phyloP scores from a whole-genome alignment of 352 stramenopile genomes.

The Paralagenidium karlingii region DNA sequence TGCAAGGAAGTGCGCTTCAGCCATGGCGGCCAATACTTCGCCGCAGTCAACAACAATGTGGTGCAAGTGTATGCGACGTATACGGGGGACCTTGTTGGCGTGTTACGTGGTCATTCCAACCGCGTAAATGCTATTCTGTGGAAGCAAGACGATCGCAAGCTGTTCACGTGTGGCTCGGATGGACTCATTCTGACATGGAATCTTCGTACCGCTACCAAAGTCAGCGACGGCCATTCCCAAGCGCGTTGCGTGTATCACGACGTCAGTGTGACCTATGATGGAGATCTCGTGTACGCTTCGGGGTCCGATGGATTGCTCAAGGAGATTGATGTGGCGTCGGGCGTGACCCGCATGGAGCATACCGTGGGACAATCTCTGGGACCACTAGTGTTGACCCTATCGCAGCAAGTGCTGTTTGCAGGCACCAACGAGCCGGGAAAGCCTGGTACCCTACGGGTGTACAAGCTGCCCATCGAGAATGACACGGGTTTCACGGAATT shows the following conservation, averaged over 20 bases:
- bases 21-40: conserved; percentile 85
- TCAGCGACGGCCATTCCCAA: conserved; percentile 67
- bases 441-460: conserved; percentile 59
- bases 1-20: conserved; percentile 88
- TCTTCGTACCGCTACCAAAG: conserved; percentile 50
- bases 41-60: conserved; percentile 79
- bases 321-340: conserved; percentile 74
- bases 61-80: conserved; percentile 80
- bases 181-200: conserved; percentile 72
- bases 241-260: conserved; percentile 64
- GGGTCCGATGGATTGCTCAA: conserved; percentile 85
- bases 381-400: conserved; percentile 73
- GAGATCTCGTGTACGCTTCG: conserved; percentile 76
- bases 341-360: conserved; percentile 38
- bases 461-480: conserved; percentile 54
- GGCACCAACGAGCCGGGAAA: conserved; percentile 60
- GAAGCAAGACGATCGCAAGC: conserved; percentile 63
- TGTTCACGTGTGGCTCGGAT: conserved; percentile 66
- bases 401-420: conserved; percentile 84
- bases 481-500: conserved; percentile 32
- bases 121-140: conserved; percentile 68
- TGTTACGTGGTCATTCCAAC: conserved; percentile 73
- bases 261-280: conserved; percentile 37
- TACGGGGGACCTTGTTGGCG: conserved; percentile 50
- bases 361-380: conserved; percentile 41